phyloP scores from a whole-genome alignment of 1,139 yeast genomes.

The Hyphopichia khmerensis region DNA sequence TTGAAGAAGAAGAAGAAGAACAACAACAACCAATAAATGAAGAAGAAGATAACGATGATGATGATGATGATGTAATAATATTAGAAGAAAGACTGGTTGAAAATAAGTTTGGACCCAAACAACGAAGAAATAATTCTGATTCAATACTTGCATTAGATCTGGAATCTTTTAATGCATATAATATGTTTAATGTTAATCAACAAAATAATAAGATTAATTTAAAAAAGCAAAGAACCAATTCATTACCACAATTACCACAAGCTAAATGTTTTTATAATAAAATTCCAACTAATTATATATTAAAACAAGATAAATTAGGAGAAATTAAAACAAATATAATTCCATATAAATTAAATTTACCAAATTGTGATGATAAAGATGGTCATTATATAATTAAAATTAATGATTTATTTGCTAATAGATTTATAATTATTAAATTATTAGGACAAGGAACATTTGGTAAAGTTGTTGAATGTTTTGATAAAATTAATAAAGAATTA shows the following conservation, averaged over 20 bases:
- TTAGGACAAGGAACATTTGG: slow-evolving; percentile 99
- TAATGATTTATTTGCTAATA: slow-evolving; percentile 62
- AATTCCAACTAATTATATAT: slow-evolving; percentile 36
- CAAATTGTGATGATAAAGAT: slow-evolving; percentile 69
- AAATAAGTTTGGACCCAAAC: slow-evolving; percentile 8
- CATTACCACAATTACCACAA: slow-evolving; percentile 70
- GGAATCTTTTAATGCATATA: slow-evolving; percentile 46
- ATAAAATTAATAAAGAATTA: slow-evolving; percentile 53
- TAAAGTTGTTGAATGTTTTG: slow-evolving; percentile 78
- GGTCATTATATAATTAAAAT: slow-evolving; percentile 76
- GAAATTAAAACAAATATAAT: slow-evolving; percentile 41
- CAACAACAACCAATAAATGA: slow-evolving; percentile 5
- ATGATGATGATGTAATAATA: slow-evolving; percentile 36
- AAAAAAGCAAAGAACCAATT: slow-evolving; percentile 62
- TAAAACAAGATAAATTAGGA: slow-evolving; percentile 44
- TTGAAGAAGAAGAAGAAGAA: slow-evolving; percentile 21
- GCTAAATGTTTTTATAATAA: slow-evolving; percentile 45
- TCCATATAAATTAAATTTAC: slow-evolving; percentile 38
- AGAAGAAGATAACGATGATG: slow-evolving; percentile 26
- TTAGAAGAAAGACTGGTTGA: slow-evolving; percentile 33
- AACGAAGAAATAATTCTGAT: slow-evolving; percentile 38
- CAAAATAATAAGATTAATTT: slow-evolving; percentile 7
- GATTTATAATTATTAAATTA: slow-evolving; percentile 63
- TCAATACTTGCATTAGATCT: slow-evolving; percentile 34
- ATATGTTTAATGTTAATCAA: slow-evolving; percentile 41